Evolutionary conservation across 1,139 yeast species (phyloP), one percentile per base, ranked within the genome.

Genomic region (Geotrichum reessii): DNA sequence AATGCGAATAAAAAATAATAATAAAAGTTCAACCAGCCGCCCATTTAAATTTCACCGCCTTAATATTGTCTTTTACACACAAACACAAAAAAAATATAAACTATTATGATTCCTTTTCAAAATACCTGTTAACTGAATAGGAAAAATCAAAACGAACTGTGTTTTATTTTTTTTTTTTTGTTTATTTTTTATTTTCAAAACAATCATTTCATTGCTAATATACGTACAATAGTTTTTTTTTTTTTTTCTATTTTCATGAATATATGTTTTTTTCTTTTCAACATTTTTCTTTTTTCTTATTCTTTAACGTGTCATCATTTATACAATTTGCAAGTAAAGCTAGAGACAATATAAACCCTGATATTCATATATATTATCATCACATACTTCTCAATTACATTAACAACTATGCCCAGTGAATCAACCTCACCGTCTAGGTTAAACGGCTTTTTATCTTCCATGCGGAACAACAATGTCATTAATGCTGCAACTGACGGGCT

Each of bases 401-500:
- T 61, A 14, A 57, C 60, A 11, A 53, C 52, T 28, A 58, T 62
- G 54, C 50, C 61, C 25, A 58, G 50, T 21, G 63, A 56, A 37
- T 54, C 63, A 25, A 58, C 62, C 12, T 48, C 63, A 24, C 62
- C 64, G 19, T 48, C 62, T 17, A 51, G 62, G 22, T 42, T 61
- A 28, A 63, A 62, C 51, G 64, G 64, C n/a, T 47, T 63, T 44
- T 48, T 60, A 25, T 48, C 55, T 21, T 61, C 63, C 12, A 59
- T 61, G 53, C 37, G 58, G 42, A 50, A 52, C 44, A 52, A 28
- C 47, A 49, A 48, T 49, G 55, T 56, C 33, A 48, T 47, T 49
- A 55, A 57, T 2, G 55, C 61, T 31, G 63, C 63, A n/a, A 59
- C 63, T 12, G 63, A 57, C 19, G 57, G 60, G 42, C 49, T 62